These are phyloP conservation scores for Pythium apleroticum DNA, from an alignment of 352 stramenopile species.

Conservation along the genomic window DNA sequence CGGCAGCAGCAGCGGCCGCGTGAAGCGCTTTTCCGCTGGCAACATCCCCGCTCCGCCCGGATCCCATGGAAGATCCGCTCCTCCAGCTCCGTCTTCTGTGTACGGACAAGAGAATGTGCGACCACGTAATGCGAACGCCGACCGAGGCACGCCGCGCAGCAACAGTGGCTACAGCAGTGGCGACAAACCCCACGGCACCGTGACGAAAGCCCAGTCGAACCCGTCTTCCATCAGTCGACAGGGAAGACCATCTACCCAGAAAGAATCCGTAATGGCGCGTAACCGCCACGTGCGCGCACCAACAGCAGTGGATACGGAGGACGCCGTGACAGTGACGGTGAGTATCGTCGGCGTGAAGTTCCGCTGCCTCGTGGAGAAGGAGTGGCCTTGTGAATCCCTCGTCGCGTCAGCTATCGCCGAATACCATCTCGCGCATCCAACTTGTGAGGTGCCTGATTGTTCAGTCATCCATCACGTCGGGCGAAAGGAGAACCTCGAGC, in stretches of 20 bases:
- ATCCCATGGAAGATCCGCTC: background rate
- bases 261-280: conserved; percentile 31
- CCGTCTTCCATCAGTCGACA: background rate
- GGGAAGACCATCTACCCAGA: conserved; percentile 7
- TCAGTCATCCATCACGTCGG: conserved; percentile 70
- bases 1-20: conserved; percentile 7
- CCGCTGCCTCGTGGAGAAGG: conserved; percentile 48
- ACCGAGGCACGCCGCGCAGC: background rate
- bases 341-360: conserved; percentile 57
- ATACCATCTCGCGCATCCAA: conserved; percentile 57
- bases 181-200: background rate
- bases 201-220: background rate
- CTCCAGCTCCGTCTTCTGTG: background rate
- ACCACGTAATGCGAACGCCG: conserved; percentile 7
- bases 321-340: conserved; percentile 46
- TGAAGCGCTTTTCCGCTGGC: conserved; percentile 11
- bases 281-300: conserved; percentile 30
- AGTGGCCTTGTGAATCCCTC: conserved; percentile 71
- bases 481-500: conserved; percentile 53
- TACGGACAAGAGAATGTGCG: conserved; percentile 23
- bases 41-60: background rate
- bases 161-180: background rate
- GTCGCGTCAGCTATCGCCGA: conserved; percentile 60
- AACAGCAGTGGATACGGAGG: conserved; percentile 7
- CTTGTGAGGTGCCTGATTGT: conserved; percentile 72